phyloP scores from a whole-genome alignment of 306 rosid species.

The Acmispon strigosus region DNA sequence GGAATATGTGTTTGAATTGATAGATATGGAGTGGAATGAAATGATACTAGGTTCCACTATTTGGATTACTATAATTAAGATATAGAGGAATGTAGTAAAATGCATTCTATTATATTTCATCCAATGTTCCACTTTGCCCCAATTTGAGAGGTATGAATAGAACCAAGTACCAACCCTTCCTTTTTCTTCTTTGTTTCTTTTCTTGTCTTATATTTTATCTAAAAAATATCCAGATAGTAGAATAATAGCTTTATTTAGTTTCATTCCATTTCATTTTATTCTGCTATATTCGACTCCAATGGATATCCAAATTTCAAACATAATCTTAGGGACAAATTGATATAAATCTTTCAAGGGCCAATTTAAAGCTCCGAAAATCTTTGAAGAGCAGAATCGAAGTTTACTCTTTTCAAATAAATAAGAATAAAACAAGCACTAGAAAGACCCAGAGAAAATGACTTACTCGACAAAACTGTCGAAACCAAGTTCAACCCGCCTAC shows the following conservation, averaged over 20 bases:
- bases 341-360: not conserved
- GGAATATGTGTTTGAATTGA: not conserved
- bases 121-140: not conserved
- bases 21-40: not conserved
- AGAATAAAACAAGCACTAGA: not conserved
- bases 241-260: not conserved
- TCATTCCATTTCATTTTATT: too few species aligned
- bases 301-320: not conserved
- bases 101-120: not conserved
- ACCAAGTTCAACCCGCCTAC: conserved; percentile 51
- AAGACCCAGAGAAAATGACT: conserved; percentile 27
- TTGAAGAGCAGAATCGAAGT: not conserved
- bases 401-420: not conserved
- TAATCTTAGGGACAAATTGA: not conserved
- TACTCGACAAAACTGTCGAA: conserved; percentile 84
- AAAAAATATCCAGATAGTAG: not conserved
- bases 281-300: not conserved
- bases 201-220: too few species aligned
- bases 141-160: not conserved
- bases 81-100: not conserved
- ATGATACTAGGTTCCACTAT: not conserved
- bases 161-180: too few species aligned
- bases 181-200: too few species aligned
- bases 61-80: not conserved
- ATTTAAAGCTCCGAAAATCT: not conserved